Base-by-base conservation (phyloP, 2,329 filamentous ascomycete species). In the Rosellinia necatrix region DNA sequence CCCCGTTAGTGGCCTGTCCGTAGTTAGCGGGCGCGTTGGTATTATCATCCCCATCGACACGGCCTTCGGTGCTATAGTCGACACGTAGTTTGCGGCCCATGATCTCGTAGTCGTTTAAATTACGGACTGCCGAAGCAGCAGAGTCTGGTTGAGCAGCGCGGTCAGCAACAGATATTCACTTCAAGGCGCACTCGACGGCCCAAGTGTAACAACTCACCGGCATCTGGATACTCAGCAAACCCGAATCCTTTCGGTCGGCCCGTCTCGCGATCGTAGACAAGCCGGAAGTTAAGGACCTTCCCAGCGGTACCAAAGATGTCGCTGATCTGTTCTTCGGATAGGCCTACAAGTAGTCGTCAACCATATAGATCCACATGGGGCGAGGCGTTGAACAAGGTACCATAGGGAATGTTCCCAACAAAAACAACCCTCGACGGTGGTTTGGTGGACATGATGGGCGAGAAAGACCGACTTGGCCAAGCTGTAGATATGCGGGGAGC, bases 161-260 rank as follows among this genome's bases (percentile, higher is more conserved):
- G 21, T 60, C 13, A 63, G 55, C 40, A 40, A 22, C 25, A 40
- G 42, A 2, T 4, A 17, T 13, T 19, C n/a, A 12, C 5, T 9
- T 27, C 15, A 3, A 8, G n/a, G 30, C 29, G 9, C 6, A 41
- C 3, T 19, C 4, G 5, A 41, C 4, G 5, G 38, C 17, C 17
- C 15, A 27, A 13, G 25, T 8, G 46, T 7, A 44, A 27, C 6
- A 10, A 29, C 63, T 30, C 81, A 83, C 96, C 93, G 57, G 90
- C 87, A 70, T 97, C 94, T 52, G 91, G 89, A 70, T 96, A 99
- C 72, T 97, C 93, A 68, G 92, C 90, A 68, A 97, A 99, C 30
- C 94, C 94, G 72, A 96, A 99, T 15, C 94, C 94, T 74, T 97
- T 97, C 1, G 94, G 92, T 53, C 91, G 87, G 37, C 93, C 92